Base-by-base conservation (phyloP, 2,329 filamentous ascomycete genomes). In the Beauveria scarabaeidicola region DNA sequence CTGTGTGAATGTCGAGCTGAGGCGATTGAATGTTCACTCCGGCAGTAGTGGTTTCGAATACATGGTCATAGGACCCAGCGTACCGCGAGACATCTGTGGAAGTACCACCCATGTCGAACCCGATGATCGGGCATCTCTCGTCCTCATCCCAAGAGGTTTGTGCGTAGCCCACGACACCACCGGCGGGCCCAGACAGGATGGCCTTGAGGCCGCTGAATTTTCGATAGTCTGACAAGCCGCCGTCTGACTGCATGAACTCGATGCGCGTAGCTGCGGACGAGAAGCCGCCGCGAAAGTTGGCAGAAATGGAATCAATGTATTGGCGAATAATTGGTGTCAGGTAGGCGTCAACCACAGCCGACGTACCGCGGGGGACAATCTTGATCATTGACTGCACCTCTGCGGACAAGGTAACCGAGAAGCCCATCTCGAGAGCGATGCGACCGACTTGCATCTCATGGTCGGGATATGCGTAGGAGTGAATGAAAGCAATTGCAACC, bases 1-100 rank as follows among this genome's bases (percentile, higher is more conserved):
- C 88, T 1, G 89, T 93, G 69, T 90, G 90, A 69, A 93, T 91
- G 65, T 92, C 89, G 1, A 92, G 79, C 68, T 92, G 89, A 0
- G 89, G 89, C 1, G 85, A 87, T 63, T 91, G 88, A 11, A 92
- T 90, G 1, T 87, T 87, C 1, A 92, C 84, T 13, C 89, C 89
- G 0, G 89, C 89, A 0, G 87, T 91, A 0, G 87, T 90, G 0
- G 87, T 90, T 67, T 91, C 88, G 62, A 91, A 90, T 0, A 75
- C 69, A 51, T 77, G 74, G 29, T 75, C 75, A 36, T 73, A 73
- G 2, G 69, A 68, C 1, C 75, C 75, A 3, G 69, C 85, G 64
- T 88, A 91, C 41, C 88, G 77, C 27, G 84, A 88, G 9, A 90
- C 86, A 67, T 91, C 88, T 1, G 88, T 91, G 29, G 82, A 86